Evolutionary conservation across 202 grass and related monocot genomes (phyloP).

Genomic region (Carex sylvatica): DNA sequence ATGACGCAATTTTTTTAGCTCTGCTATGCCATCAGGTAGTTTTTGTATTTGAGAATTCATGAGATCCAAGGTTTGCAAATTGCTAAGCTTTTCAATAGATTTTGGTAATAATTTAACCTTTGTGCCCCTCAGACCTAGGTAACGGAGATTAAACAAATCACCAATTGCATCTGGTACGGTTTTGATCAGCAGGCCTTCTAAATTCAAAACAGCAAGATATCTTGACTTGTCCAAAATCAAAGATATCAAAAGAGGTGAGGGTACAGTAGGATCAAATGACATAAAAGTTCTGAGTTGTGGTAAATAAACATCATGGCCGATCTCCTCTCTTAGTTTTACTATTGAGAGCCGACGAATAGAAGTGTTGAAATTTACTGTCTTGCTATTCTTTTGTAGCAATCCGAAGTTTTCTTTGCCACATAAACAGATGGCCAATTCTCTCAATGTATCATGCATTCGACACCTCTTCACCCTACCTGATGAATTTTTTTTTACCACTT

Average conservation of each 20-base stretch:
- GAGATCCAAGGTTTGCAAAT: constrained; percentile 57
- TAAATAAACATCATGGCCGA: neutral
- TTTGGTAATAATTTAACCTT: constrained; percentile 38
- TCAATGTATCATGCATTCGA: constrained; percentile 50
- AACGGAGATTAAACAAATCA: constrained; percentile 42
- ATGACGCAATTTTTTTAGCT: constrained; percentile 41
- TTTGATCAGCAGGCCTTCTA: constrained; percentile 22
- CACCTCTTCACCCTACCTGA: constrained; percentile 31
- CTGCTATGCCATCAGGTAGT: constrained; percentile 34
- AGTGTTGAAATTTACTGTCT: neutral
- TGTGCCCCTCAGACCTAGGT: constrained; percentile 51
- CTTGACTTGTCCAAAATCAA: constrained; percentile 25
- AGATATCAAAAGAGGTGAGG: neutral
- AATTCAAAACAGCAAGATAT: constrained; percentile 45
- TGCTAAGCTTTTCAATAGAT: constrained; percentile 29
- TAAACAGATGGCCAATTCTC: constrained; percentile 31
- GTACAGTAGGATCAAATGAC: neutral
- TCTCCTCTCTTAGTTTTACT: neutral
- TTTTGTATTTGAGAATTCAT: constrained; percentile 33
- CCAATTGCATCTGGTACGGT: constrained; percentile 31
- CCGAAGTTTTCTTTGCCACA: constrained; percentile 39
- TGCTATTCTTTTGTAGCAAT: neutral
- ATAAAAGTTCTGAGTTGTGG: constrained; percentile 33
- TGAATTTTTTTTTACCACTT: constrained; percentile 29
- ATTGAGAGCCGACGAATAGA: constrained; percentile 37